Base-by-base conservation (phyloP, 768 basidiomycete genomes). In the Kwoniella pini region DNA sequence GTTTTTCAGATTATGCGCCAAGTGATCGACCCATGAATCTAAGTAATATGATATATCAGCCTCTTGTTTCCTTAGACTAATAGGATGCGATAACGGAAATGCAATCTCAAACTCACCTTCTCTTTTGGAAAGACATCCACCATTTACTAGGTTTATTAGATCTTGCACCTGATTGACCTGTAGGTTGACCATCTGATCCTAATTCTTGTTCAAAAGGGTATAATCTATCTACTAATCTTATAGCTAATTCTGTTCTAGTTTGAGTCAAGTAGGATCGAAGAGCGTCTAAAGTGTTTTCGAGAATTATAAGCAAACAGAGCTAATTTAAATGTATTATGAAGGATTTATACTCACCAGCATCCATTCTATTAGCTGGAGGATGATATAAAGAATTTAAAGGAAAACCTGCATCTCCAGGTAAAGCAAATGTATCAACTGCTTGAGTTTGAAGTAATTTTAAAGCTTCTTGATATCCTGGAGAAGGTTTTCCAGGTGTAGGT, bases 91-190 rank as follows among this genome's bases (percentile, higher is more conserved):
- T 21, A 17, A 10, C 13, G 3, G 6, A 4, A 40, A 33, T 27
- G 11, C 4, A 21, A 26, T 12, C 6, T 49, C 30, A 15, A 27
- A 56, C 76, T 64, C 54, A 76, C 75, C 79, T 85, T 75, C 94
- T 85, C 85, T 96, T 97, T 80, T 94, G 92, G 86, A 98, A 99
- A 21, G 90, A 89, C 91, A 97, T 95, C 96, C 96, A 99, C 96
- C 96, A 99, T 80, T 99, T 99, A 83, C 89, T 96, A 4, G 96
- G 94, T 77, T 90, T 94, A 59, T 88, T 88, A 3, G 72, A 71
- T 43, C 77, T 65, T 6, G 66, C 39, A 12, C 73, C 73, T 1
- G 28, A 30, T 66, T 78, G 70, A 1, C 72, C 74, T 3, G 71
- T 76, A 3, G 71, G 74, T 44, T 89, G 88, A 4, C 93, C 93